Percentiles rank a stretch among this genome's conserved stretches.
phyloP scores from a whole-genome alignment of 2,329 filamentous ascomycete species.

The Parasarocladium wereldwijsianum region DNA sequence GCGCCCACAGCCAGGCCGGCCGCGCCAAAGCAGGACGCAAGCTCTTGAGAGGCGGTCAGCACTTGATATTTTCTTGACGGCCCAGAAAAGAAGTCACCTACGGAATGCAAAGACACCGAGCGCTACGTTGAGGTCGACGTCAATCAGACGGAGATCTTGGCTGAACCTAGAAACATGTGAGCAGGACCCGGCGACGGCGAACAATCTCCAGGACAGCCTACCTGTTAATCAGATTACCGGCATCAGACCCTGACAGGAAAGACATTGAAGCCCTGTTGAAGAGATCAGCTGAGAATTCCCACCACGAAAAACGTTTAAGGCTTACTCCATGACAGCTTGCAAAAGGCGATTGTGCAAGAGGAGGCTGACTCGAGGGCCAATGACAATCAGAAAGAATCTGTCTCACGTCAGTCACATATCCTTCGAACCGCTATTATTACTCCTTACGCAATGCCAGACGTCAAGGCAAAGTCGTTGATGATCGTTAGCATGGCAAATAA shows the following conservation, averaged over 20 bases:
- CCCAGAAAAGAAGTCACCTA: no score
- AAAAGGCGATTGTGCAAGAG: neutral
- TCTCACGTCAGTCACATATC: neutral
- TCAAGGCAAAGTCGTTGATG: neutral
- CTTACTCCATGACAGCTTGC: neutral
- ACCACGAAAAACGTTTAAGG: no score
- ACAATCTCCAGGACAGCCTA: neutral
- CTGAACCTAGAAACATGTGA: slow-evolving; percentile 18
- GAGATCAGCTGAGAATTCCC: no score
- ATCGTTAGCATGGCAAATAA: slow-evolving; percentile 7
- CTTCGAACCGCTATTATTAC: neutral
- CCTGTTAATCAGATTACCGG: neutral
- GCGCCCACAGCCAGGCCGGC: slow-evolving; percentile 27
- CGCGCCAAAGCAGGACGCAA: slow-evolving; percentile 23
- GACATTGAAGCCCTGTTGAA: neutral
- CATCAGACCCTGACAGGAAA: neutral
- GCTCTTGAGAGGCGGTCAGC: slow-evolving; percentile 9
- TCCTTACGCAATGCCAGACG: neutral
- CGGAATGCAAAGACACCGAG: slow-evolving; percentile 13
- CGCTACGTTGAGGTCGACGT: slow-evolving; percentile 19
- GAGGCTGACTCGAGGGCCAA: neutral
- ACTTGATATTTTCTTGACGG: neutral
- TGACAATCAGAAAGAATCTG: neutral
- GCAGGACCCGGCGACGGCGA: neutral
- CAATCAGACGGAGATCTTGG: slow-evolving; percentile 26